phyloP scores from a whole-genome alignment of 1,284 basidiomycete genomes.

The Tilletia setariae region DNA sequence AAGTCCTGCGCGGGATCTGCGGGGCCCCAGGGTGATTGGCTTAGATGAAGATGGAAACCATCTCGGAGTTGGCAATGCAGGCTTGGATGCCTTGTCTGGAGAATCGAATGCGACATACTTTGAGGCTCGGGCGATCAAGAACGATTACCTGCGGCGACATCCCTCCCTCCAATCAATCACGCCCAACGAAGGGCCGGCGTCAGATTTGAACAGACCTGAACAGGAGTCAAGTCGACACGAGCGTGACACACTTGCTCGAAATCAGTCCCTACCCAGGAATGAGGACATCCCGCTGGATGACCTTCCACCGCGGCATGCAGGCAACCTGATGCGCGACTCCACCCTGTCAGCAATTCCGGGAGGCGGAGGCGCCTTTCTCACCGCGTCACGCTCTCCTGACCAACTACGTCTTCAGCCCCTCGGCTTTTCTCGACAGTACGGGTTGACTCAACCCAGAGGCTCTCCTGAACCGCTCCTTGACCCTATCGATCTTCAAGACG shows the following conservation, averaged over 20 bases:
- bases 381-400: background rate
- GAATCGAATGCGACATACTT: conserved; percentile 1
- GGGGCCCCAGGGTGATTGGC: background rate
- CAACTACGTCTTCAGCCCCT: background rate
- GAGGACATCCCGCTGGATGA: too few relatives aligned
- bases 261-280: too few relatives aligned
- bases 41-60: background rate
- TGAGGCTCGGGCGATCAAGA: conserved; percentile 11
- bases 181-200: too few relatives aligned
- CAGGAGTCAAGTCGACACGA: too few relatives aligned
- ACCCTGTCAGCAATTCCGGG: background rate
- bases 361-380: background rate
- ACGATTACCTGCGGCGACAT: conserved; percentile 10
- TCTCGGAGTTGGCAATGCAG: background rate
- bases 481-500: background rate
- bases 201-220: too few relatives aligned
- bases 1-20: background rate
- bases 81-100: background rate
- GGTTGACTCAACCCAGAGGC: background rate
- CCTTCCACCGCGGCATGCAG: too few relatives aligned
- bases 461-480: conserved; percentile 11
- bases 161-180: background rate
- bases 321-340: background rate
- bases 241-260: too few relatives aligned
- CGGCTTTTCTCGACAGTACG: background rate